A percentile compares a stretch with the other conserved stretches of the same genome.
These are phyloP conservation scores for Diaporthe ilicicola DNA, from an alignment of 2,329 filamentous ascomycete genomes.

Conservation along the genomic window DNA sequence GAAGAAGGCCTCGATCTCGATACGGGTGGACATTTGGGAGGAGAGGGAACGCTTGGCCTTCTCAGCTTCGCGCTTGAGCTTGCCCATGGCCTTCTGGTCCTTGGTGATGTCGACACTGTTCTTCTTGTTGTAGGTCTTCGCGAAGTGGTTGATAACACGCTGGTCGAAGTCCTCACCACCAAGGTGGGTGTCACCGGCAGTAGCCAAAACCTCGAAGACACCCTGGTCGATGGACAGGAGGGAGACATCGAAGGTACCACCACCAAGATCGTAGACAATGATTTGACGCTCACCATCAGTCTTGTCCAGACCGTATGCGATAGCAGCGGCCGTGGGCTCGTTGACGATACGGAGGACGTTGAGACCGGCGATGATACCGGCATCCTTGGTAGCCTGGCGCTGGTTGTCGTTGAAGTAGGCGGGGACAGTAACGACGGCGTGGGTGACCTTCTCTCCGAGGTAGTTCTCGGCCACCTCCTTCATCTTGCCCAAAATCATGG, in stretches of 20 bases:
- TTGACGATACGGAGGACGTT: slow-evolving; percentile 97
- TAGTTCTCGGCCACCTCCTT: slow-evolving; percentile 83
- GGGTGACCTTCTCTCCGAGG: slow-evolving; percentile 82
- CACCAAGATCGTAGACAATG: slow-evolving; percentile 92
- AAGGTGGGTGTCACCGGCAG: slow-evolving; percentile 95
- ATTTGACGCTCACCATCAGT: slow-evolving; percentile 84
- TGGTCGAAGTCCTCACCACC: slow-evolving; percentile 99
- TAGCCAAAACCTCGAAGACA: slow-evolving; percentile 93
- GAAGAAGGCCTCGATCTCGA: slow-evolving; percentile 98
- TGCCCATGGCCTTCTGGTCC: slow-evolving; percentile 97
- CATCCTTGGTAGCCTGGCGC: slow-evolving; percentile 96
- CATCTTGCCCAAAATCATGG: slow-evolving; percentile 87
- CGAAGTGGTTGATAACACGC: slow-evolving; percentile 94
- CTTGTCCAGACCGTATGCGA: slow-evolving; percentile 94
- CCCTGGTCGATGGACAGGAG: slow-evolving; percentile 91
- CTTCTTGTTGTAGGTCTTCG: slow-evolving; percentile 99
- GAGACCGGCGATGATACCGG: slow-evolving; percentile 88
- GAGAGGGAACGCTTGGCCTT: slow-evolving; percentile 99
- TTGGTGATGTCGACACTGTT: slow-evolving; percentile 90
- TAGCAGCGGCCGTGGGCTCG: slow-evolving; percentile 94
- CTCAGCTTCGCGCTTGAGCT: slow-evolving; percentile 98
- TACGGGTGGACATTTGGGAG: slow-evolving; percentile 90
- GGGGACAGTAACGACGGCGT: slow-evolving; percentile 92
- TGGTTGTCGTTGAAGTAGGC: slow-evolving; percentile 99
- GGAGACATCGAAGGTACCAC: slow-evolving; percentile 94